Conservation (phyloP, 495 filamentous ascomycete genomes). For the Jackrogersella minutella region DNA sequence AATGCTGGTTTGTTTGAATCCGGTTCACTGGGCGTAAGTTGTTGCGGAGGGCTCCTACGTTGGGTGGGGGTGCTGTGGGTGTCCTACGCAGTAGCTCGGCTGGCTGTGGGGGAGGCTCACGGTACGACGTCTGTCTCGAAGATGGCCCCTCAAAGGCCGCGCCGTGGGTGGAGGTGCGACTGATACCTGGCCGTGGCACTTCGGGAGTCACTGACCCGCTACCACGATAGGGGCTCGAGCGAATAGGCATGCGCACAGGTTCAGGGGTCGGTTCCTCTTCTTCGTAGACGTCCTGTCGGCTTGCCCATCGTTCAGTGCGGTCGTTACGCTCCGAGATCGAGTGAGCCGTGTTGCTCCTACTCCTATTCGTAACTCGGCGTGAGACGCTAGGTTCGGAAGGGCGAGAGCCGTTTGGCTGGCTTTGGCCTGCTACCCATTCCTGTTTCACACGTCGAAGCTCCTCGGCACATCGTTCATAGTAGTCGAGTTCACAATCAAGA, state of each 20-base stretch:
- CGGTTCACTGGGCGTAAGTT: constrained; percentile 54
- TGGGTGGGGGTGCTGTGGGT: constrained; percentile 41
- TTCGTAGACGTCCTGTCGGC: constrained; percentile 47
- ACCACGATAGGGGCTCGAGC: constrained; percentile 55
- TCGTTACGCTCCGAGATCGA: constrained; percentile 54
- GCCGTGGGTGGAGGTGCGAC: constrained; percentile 59
- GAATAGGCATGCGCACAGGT: constrained; percentile 68
- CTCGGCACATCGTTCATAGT: constrained; percentile 89
- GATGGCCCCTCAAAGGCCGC: constrained; percentile 46
- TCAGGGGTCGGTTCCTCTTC: constrained; percentile 49
- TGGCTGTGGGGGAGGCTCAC: constrained; percentile 42
- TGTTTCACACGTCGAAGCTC: constrained; percentile 61
- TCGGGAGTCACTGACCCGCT: constrained; percentile 58
- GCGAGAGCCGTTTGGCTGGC: constrained; percentile 39
- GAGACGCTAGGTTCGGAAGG: constrained; percentile 26
- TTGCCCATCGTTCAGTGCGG: constrained; percentile 45
- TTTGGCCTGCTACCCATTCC: constrained; percentile 51
- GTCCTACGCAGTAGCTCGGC: constrained; percentile 42
- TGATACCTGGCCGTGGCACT: constrained; percentile 47
- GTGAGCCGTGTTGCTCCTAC: constrained; percentile 57
- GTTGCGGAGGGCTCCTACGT: constrained; percentile 49
- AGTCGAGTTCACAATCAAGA: constrained; percentile 88
- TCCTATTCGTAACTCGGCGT: constrained; percentile 47
- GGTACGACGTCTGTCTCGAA: constrained; percentile 28
- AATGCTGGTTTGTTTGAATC: constrained; percentile 63